A percentile compares a stretch with the other conserved stretches of the same genome.
phyloP scores from a whole-genome alignment of 169 alveolate species.

The Pseudocohnilembus persalinus region DNA sequence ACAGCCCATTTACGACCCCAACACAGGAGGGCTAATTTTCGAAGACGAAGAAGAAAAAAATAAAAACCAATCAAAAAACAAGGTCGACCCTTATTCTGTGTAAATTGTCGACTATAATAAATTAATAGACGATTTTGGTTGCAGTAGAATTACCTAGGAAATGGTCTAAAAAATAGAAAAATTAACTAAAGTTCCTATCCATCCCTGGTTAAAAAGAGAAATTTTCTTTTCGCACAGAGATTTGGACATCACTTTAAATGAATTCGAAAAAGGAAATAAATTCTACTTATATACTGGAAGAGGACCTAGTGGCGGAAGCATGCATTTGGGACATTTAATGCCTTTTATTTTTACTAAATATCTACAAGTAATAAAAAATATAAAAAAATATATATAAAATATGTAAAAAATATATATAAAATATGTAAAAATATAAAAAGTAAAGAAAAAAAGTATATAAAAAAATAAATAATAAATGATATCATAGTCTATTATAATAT shows the following conservation, averaged over 20 bases:
- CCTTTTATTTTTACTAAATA: constrained; percentile 98
- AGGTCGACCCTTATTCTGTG: background rate
- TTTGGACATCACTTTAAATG: constrained; percentile 90
- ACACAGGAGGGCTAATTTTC: background rate
- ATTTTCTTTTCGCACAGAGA: constrained; percentile 99
- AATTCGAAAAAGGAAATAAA: constrained; percentile 91
- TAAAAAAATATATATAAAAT: no score
- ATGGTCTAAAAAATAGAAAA: constrained; percentile 63
- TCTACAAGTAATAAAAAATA: constrained; percentile 1
- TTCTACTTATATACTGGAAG: constrained; percentile 98
- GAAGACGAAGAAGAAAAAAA: background rate
- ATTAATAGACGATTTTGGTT: constrained; percentile 94
- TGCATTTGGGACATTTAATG: constrained; percentile 98
- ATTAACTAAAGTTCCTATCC: constrained; percentile 83
- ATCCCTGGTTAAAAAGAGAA: constrained; percentile 96
- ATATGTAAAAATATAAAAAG: no score
- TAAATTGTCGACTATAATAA: constrained; percentile 89
- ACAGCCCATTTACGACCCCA: background rate
- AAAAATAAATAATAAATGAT: no score
- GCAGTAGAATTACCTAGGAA: constrained; percentile 84
- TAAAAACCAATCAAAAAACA: no score
- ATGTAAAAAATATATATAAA: no score
- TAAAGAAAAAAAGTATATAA: no score
- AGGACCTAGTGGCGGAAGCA: constrained; percentile 98
- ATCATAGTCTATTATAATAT: no score